phyloP scores from a whole-genome alignment of 345 rosid genomes.

The Citrus trifoliata region DNA sequence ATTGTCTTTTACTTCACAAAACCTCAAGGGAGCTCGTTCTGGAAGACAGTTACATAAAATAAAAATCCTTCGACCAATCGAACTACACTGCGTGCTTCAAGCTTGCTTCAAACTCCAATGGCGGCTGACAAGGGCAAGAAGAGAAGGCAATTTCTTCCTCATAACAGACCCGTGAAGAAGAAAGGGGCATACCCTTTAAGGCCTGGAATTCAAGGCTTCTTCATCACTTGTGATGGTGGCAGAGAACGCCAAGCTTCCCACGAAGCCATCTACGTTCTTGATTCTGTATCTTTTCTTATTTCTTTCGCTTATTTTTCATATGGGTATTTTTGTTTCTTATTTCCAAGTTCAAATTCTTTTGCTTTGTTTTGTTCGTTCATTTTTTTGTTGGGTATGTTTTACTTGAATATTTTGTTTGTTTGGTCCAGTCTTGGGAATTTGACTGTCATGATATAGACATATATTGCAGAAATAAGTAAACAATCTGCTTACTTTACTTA shows the following conservation, averaged over 20 bases:
- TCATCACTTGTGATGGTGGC: constrained; percentile 92
- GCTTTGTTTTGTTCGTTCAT: background rate
- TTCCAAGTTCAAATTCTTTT: background rate
- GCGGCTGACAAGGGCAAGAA: constrained; percentile 47
- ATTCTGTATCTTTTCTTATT: constrained; percentile 46
- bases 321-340: constrained; percentile 3
- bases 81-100: no score
- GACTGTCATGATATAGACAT: background rate
- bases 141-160: constrained; percentile 76
- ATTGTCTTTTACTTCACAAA: no score
- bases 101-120: background rate
- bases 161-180: constrained; percentile 79
- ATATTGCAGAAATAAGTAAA: background rate
- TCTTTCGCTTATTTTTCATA: background rate
- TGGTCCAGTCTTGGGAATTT: background rate
- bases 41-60: no score
- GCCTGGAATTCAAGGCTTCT: constrained; percentile 88
- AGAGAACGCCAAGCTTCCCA: constrained; percentile 83
- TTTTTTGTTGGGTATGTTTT: background rate
- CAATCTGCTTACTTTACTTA: background rate
- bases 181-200: constrained; percentile 78
- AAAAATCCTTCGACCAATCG: no score
- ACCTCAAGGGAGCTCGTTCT: no score
- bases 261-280: constrained; percentile 81
- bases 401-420: background rate